Evolutionary conservation across 352 stramenopile genomes (phyloP).

Genomic region (Phytopythium oedochilum): DNA sequence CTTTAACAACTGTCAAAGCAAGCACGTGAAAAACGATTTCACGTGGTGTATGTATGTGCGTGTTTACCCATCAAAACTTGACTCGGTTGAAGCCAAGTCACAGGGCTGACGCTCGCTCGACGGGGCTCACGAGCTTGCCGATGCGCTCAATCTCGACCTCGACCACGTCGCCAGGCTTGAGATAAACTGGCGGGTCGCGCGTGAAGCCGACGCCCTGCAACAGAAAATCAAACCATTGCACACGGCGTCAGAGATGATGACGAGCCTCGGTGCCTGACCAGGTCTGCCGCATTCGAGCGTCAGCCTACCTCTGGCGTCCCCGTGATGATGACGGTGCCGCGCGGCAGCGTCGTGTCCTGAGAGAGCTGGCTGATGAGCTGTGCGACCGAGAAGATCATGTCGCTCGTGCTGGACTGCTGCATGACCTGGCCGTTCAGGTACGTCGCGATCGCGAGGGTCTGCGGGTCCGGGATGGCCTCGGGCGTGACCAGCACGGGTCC

Average conservation of each 20-base stretch:
- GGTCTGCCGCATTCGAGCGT: not conserved
- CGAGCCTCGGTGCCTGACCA: not conserved
- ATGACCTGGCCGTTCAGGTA: constrained; percentile 79
- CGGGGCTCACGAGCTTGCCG: constrained; percentile 83
- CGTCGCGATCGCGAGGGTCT: constrained; percentile 73
- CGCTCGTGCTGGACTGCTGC: constrained; percentile 84
- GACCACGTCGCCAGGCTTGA: constrained; percentile 85
- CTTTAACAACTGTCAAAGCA: not conserved
- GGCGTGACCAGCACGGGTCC: constrained; percentile 81
- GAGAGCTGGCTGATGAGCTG: constrained; percentile 88
- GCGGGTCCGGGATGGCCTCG: constrained; percentile 66
- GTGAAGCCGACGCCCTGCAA: constrained; percentile 81
- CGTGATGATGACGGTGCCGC: constrained; percentile 87
- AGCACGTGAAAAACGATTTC: not conserved
- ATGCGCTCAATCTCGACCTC: constrained; percentile 90
- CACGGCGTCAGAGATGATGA: not conserved
- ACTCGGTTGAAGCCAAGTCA: too few relatives aligned
- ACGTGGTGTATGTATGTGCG: not conserved
- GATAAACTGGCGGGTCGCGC: constrained; percentile 78
- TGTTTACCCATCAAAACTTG: not conserved
- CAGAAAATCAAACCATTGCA: not conserved
- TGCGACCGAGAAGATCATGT: constrained; percentile 91
- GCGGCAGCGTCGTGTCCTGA: constrained; percentile 85
- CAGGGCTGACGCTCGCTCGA: constrained; percentile 26
- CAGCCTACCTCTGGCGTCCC: constrained; percentile 78